Conservation (phyloP, 148 eudicot genomes). For the Fallopia convolvulus region DNA sequence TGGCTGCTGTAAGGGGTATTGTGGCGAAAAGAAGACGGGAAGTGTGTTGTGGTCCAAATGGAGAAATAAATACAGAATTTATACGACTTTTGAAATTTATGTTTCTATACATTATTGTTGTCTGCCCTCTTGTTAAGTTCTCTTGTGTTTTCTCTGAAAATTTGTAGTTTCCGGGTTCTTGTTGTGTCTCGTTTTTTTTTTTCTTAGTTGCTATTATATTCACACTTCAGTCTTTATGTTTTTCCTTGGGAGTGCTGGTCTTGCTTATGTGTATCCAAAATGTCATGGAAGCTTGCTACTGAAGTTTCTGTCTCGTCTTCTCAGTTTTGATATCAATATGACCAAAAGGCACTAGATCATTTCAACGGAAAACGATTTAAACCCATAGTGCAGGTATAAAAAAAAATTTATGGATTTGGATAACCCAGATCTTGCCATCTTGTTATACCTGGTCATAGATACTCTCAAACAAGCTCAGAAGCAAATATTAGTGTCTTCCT, state of each 20-base stretch:
- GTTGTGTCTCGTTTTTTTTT: neutral
- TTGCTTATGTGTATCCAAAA: neutral
- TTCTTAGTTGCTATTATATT: neutral
- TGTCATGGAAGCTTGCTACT: neutral
- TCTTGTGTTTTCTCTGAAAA: neutral
- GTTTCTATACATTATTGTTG: neutral
- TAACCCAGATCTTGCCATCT: no score
- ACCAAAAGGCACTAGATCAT: no score
- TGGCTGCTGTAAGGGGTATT: slow-evolving; percentile 10
- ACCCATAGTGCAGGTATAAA: no score
- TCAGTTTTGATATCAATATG: neutral
- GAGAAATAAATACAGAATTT: neutral
- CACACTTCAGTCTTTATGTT: neutral
- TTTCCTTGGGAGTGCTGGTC: neutral
- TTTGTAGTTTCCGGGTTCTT: neutral
- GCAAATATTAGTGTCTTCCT: no score
- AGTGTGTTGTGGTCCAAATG: neutral
- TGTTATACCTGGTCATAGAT: no score
- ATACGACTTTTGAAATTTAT: neutral
- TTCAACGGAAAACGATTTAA: no score
- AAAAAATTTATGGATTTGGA: no score
- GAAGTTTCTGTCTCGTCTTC: neutral
- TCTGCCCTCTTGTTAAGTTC: neutral
- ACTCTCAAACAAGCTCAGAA: no score
- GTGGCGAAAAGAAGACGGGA: neutral